Percentiles rank a stretch among this genome's conserved stretches.
phyloP scores from a whole-genome alignment of 345 rosid genomes.

The Murraya paniculata region DNA sequence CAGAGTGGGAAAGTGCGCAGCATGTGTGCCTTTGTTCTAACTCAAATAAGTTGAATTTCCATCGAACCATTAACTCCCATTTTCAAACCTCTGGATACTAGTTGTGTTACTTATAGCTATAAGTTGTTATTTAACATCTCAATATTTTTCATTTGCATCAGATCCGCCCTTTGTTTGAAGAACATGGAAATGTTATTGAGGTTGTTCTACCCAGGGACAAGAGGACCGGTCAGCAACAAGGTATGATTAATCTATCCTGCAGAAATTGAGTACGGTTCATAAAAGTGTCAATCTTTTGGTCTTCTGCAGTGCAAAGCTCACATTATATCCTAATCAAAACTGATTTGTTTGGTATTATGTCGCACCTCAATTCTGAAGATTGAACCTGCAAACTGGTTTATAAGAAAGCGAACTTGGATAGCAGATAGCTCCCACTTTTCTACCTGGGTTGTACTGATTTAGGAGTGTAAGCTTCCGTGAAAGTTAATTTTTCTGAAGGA shows the following conservation, averaged over 20 bases:
- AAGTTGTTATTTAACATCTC: constrained; percentile 6
- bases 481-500: background rate
- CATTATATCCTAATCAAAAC: background rate
- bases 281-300: background rate
- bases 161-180: constrained; percentile 69
- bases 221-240: constrained; percentile 64
- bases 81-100: background rate
- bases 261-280: background rate
- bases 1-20: background rate
- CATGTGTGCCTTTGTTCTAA: background rate
- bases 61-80: background rate
- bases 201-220: constrained; percentile 72
- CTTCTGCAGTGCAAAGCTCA: background rate
- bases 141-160: constrained; percentile 26
- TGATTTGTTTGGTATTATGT: background rate
- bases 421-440: background rate
- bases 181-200: constrained; percentile 68
- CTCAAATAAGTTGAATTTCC: background rate
- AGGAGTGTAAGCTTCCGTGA: background rate
- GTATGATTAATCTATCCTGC: constrained; percentile 24
- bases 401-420: background rate
- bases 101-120: background rate
- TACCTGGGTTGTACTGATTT: background rate
- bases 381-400: background rate
- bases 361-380: background rate